These are phyloP conservation scores for Acrocalymma vagum DNA, from an alignment of 2,329 filamentous ascomycete species.

Conservation along the genomic window DNA sequence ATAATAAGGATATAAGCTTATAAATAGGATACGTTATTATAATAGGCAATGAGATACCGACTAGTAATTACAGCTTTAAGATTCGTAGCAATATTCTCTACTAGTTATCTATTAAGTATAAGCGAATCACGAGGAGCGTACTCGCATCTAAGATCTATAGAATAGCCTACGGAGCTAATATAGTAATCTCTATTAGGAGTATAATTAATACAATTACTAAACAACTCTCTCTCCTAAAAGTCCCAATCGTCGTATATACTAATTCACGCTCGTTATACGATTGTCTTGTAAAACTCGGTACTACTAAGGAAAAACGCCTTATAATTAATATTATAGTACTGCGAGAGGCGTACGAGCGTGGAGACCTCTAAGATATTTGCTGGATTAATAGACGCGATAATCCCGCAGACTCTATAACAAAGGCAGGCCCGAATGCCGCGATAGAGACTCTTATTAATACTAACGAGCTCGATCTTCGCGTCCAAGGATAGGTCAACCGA, in stretches of 20 bases:
- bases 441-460: too few relatives aligned
- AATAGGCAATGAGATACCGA: background rate
- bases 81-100: constrained; percentile 2
- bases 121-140: constrained; percentile 6
- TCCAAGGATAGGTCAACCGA: too few relatives aligned
- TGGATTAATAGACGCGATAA: background rate
- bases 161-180: constrained; percentile 3
- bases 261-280: constrained; percentile 7
- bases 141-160: constrained; percentile 7
- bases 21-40: constrained; percentile 3
- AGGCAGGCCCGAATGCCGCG: too few relatives aligned
- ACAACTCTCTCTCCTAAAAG: background rate
- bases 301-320: constrained; percentile 7
- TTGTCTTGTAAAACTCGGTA: constrained; percentile 7
- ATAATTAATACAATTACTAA: constrained; percentile 3
- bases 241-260: constrained; percentile 3
- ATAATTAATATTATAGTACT: constrained; percentile 10
- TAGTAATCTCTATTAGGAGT: constrained; percentile 3
- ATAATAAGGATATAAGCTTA: constrained; percentile 7
- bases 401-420: too few relatives aligned
- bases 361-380: too few relatives aligned
- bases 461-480: too few relatives aligned
- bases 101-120: constrained; percentile 3
- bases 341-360: constrained; percentile 3
- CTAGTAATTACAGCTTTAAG: background rate